Conservation (phyloP, 257 asterid genomes). For the Nicotiana benthamiana region DNA sequence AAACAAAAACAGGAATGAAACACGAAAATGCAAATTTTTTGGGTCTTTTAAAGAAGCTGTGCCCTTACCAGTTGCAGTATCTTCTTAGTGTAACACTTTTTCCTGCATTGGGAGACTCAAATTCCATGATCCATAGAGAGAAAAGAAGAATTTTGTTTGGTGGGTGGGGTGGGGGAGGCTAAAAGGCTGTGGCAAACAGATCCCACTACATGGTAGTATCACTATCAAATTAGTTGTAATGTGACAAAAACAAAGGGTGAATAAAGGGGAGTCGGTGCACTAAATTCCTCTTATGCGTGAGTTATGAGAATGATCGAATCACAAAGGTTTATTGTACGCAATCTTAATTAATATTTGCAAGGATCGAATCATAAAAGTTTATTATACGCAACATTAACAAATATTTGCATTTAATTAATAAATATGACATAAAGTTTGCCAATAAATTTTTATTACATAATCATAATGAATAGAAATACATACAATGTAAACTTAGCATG, state of each 20-base stretch:
- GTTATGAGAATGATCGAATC: too few relatives aligned
- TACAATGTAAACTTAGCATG: too few relatives aligned
- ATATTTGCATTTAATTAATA: too few relatives aligned
- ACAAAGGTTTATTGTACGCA: too few relatives aligned
- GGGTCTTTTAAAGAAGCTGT: constrained; percentile 26
- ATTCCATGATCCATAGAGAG: constrained; percentile 46
- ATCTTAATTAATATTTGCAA: too few relatives aligned
- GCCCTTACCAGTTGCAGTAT: constrained; percentile 12
- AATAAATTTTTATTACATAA: too few relatives aligned
- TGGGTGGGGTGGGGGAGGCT: not conserved
- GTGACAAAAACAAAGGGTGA: not conserved
- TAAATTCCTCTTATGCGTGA: too few relatives aligned
- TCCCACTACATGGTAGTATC: constrained; percentile 32
- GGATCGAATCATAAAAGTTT: too few relatives aligned
- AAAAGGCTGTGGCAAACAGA: constrained; percentile 9
- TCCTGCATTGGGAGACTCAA: constrained; percentile 47
- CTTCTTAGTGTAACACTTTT: constrained; percentile 11
- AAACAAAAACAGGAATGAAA: constrained; percentile 14
- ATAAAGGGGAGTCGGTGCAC: too few relatives aligned
- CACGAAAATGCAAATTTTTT: constrained; percentile 6
- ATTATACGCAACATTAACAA: too few relatives aligned
- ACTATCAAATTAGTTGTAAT: constrained; percentile 38
- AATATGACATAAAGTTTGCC: too few relatives aligned
- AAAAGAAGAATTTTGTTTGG: not conserved
- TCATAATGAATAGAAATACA: too few relatives aligned